phyloP scores from a whole-genome alignment of 108 stramenopile genomes.

The Pseudonitzschia multistriata region DNA sequence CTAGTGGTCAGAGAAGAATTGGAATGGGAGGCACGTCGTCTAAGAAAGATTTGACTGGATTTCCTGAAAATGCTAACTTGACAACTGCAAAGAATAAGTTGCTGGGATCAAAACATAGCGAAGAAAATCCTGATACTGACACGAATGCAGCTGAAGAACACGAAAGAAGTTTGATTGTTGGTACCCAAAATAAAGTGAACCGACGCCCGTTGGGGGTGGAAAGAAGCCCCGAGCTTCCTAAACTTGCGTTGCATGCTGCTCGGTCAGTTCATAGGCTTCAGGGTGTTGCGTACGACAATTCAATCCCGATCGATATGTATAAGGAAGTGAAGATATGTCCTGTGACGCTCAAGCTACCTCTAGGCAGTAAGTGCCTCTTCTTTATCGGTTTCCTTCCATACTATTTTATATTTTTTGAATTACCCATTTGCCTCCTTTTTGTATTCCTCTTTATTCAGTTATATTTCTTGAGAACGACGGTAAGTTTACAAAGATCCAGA shows the following conservation, averaged over 20 bases:
- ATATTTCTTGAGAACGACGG: conserved; percentile 64
- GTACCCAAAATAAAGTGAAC: background rate
- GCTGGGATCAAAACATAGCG: background rate
- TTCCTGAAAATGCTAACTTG: background rate
- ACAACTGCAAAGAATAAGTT: background rate
- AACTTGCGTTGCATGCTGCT: conserved; percentile 55
- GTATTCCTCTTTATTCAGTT: conserved; percentile 16
- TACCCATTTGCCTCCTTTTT: background rate
- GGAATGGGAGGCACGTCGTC: too few relatives aligned
- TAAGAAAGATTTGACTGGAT: background rate
- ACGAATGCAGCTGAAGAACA: background rate
- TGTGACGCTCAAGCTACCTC: conserved; percentile 57
- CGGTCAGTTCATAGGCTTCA: conserved; percentile 58
- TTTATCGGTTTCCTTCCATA: conserved; percentile 22
- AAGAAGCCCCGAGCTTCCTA: conserved; percentile 22
- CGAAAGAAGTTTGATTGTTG: background rate
- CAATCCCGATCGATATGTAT: conserved; percentile 47
- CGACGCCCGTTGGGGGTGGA: conserved; percentile 1
- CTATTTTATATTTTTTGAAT: background rate
- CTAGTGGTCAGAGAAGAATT: background rate
- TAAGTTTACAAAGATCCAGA: background rate
- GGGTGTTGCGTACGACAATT: conserved; percentile 64
- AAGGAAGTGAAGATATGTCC: conserved; percentile 67
- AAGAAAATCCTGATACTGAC: background rate
- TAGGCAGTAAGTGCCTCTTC: conserved; percentile 56